A percentile compares a stretch with the other conserved stretches of the same genome.
Conservation (phyloP, 2,329 filamentous ascomycete species). For the Talaromyces marneffei region DNA sequence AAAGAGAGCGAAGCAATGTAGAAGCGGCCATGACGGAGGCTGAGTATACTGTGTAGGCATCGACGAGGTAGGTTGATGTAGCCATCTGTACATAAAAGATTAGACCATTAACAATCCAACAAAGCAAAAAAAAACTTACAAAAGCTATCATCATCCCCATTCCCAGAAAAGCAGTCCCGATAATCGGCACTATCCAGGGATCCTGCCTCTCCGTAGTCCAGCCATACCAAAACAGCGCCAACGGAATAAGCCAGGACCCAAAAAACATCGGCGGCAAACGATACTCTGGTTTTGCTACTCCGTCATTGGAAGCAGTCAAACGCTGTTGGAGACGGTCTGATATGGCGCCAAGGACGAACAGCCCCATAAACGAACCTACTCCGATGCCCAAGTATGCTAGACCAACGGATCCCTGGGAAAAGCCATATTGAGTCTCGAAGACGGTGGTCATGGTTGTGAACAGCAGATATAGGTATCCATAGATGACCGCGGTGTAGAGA, state of each 20-base stretch:
- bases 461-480: conserved; percentile 43
- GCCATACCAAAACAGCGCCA: conserved; percentile 54
- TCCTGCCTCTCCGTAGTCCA: conserved; percentile 50
- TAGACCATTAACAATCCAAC: background rate
- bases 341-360: conserved; percentile 31
- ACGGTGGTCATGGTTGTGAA: conserved; percentile 51
- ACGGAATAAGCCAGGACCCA: conserved; percentile 49
- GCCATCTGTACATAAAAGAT: conserved; percentile 36
- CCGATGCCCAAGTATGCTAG: conserved; percentile 46
- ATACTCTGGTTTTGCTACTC: conserved; percentile 43
- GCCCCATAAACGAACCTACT: conserved; percentile 37
- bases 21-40: conserved; percentile 50
- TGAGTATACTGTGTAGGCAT: conserved; percentile 45
- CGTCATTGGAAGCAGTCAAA: conserved; percentile 34
- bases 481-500: conserved; percentile 44
- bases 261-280: conserved; percentile 52
- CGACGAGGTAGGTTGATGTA: conserved; percentile 57
- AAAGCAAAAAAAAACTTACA: conserved; percentile 20
- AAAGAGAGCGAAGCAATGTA: conserved; percentile 51
- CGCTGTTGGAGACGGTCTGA: conserved; percentile 31
- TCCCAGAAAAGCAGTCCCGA: conserved; percentile 53
- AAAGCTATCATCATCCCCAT: conserved; percentile 53
- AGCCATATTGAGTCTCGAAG: conserved; percentile 45
- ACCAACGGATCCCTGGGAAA: conserved; percentile 44
- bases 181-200: conserved; percentile 57